Base-by-base conservation (phyloP, 495 filamentous ascomycete genomes). In the Xylaria venustula region DNA sequence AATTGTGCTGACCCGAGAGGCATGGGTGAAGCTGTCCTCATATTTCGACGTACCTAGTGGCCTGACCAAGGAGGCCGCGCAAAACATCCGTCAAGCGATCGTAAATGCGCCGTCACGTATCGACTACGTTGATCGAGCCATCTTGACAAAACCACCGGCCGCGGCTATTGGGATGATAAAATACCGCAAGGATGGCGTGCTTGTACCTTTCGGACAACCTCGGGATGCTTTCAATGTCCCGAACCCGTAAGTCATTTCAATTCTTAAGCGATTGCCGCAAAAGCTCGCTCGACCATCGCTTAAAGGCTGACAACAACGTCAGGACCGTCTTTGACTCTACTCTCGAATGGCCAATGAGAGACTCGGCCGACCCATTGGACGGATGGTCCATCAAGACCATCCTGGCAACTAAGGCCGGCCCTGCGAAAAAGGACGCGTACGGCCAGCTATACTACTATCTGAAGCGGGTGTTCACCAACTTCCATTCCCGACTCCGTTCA, bases 141-240 rank as follows among this genome's bases (percentile, higher is more conserved):
- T 64, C 17, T 34, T 51, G 11, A 7, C 22, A 7, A 19, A 23
- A 20, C 19, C 59, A 8, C 66, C 66, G 19, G 15, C 42, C 7
- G n/a, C 15, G 1, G 55, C 69, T 14, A 14, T 73, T 1, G 51
- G 61, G 8, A 61, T 54, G 28, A 9, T 49, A 5, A 67, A 65
- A 46, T 76, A 71, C 49, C 68, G 64, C 1, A 30, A 64, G 5
- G 72, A 76, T 17, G 74, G 74, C 7, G 42, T 76, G 1, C 48
- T 76, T 2, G 53, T 75, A 32, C 72, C 74, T 17, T 76, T 76
- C 34, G 65, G 74, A 30, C 54, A 52, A 34, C 22, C 55, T 11
- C 67, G 71, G 5, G 34, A 55, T 9, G 66, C 62, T 0, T 76
- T 73, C 42, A 26, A 9, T 2, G 40, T 52, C 34, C 72, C 72